Base-by-base conservation (phyloP, 495 filamentous ascomycete genomes). In the Aspergillus avenaceus region DNA sequence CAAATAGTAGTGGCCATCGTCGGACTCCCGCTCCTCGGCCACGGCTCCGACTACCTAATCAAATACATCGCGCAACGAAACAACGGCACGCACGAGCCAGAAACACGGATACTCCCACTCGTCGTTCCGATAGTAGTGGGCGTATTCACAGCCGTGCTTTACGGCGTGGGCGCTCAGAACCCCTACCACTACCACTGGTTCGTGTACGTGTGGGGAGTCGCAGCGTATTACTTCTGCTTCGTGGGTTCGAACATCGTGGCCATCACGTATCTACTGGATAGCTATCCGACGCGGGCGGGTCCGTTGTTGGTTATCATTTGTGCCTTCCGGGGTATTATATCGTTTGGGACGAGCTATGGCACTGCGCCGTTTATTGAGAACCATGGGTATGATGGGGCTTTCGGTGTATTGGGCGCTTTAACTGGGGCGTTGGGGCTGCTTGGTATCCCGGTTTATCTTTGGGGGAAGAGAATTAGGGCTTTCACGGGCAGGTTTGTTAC, bases 261-360 rank as follows among this genome's bases (percentile, higher is more conserved):
- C 6, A 67, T 70, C 32, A 72, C 61, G 8, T 71, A 69, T 41
- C 47, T 70, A 5, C 49, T 74, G 4, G 71, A 74, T 21, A 60
- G 61, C 7, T 72, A 70, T 40, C 67, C 69, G 1, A 59, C 60
- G 0, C 55, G 65, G 3, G 61, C 71, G 13, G 64, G 61, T 5
- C 63, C 69, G 1, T 29, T 74, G 21, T 31, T 74, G 28, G 62
- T 72, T 3, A 60, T 72, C 28, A 64, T 74, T 40, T 72, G 67
- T 53, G 69, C 71, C 13, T 63, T 69, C 24, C 56, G 71, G 2
- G 69, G 69, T 0, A 63, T 72, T 31, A 65, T 71, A 23, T 68
- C 67, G 0, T 68, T 70, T 24, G 67, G 63, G 6, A 61, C 58
- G 3, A 66, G 63, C 21, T 66, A 66, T 50, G 63, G 63, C 2